Evolutionary conservation across 164 flowering plant genomes (phyloP), one percentile per base, ranked within the genome.

Genomic region (Aristolochia contorta): DNA sequence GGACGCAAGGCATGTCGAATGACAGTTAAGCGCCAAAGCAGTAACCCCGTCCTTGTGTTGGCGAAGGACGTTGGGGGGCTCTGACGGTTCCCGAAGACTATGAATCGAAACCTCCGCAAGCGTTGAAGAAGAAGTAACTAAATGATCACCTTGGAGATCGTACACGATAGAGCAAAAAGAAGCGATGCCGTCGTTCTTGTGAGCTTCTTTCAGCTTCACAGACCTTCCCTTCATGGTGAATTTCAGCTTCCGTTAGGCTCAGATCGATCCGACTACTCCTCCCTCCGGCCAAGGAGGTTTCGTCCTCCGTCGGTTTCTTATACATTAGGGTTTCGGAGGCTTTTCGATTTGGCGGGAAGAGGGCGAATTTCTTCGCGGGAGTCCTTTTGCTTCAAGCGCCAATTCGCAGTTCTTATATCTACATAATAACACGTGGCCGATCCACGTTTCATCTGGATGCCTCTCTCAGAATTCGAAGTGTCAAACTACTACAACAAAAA

Each of bases 1-100:
- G 51, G 97, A 90, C 56, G 96, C 99, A 49, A 93, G 95, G 65
- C 92, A 93, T 12, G 96, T 84, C 46, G 93, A 90, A 75, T 93
- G 82, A 57, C 91, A 91, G 79, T 86, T 83, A n/a, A 93, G 72
- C 21, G 89, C 89, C 51, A 93, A 50, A 23, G 91, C 86, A 0
- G 96, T 82, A 58, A 93, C 95, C 0, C 95, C 99, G 20, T 86
- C 96, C 9, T 84, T 80, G 70, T 93, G 99, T 47, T 88, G 81
- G 47, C 80, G 82, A 13, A 93, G 79, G 22, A 68, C 24, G 60
- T 67, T 79, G 14, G 92, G 82, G 1, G 86, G 23, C 32, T 30
- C 67, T 8, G 92, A 76, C 27, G 73, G 78, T 3, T 73, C 25
- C 21, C 72, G 66, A 41, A 80, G 66, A 50, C 86, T 84, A 77